These are phyloP conservation scores for Baeospora myosura DNA, from an alignment of 1,284 basidiomycete species.

Conservation along the genomic window DNA sequence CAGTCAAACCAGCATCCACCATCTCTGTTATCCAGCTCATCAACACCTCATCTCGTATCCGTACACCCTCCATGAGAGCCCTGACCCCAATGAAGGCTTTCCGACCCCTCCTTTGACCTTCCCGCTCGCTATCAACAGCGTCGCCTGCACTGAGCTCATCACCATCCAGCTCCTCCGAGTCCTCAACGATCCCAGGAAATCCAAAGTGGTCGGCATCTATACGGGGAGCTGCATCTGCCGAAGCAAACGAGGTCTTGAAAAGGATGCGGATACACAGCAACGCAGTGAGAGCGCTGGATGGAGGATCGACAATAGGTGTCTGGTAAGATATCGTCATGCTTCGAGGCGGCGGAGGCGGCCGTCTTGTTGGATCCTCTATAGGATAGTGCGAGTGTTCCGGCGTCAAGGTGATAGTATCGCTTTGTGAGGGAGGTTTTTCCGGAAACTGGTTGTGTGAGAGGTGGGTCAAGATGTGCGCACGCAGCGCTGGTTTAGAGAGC, in stretches of 20 bases:
- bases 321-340: slow-evolving; percentile 49
- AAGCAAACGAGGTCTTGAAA: slow-evolving; percentile 68
- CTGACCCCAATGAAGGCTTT: slow-evolving; percentile 61
- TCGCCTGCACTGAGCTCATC: slow-evolving; percentile 26
- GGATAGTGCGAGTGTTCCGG: slow-evolving; percentile 47
- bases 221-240: slow-evolving; percentile 61
- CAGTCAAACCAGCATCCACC: slow-evolving; percentile 46
- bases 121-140: slow-evolving; percentile 40
- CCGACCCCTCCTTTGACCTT: slow-evolving; percentile 60
- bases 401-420: slow-evolving; percentile 60
- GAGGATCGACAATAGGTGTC: slow-evolving; percentile 54
- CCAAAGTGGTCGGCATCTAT: slow-evolving; percentile 76
- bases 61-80: slow-evolving; percentile 54
- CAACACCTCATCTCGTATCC: slow-evolving; percentile 61
- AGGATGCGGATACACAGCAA: slow-evolving; percentile 69
- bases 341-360: slow-evolving; percentile 57
- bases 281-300: slow-evolving; percentile 66
- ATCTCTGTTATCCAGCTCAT: slow-evolving; percentile 76
- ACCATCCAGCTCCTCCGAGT: slow-evolving; percentile 48
- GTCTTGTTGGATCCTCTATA: slow-evolving; percentile 49
- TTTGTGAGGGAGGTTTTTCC: slow-evolving; percentile 55
- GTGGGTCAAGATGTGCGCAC: slow-evolving; percentile 67
- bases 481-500: slow-evolving; percentile 43
- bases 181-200: slow-evolving; percentile 69
- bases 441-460: slow-evolving; percentile 48